Base-by-base conservation (phyloP, 2,329 filamentous ascomycete species). In the Huntiella abstrusa region DNA sequence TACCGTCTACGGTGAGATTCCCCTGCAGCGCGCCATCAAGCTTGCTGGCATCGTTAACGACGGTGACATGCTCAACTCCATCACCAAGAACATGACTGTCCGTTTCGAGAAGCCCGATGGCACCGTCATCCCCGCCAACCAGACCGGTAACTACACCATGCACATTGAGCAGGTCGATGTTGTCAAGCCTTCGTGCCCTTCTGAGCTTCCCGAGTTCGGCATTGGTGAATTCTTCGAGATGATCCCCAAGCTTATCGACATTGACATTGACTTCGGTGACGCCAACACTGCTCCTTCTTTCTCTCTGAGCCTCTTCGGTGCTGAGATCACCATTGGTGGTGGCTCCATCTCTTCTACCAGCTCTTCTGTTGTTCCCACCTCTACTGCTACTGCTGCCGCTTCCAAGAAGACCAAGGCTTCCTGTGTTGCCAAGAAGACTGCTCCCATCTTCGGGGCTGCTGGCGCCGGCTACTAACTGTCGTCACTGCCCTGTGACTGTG, bases 11-110 rank as follows among this genome's bases (percentile, higher is more conserved):
- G 61, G 59, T 19, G 55, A 54, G 17, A 55, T 62, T 34, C 61
- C 67, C 41, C 60, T 68, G 43, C 62, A 64, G 50, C 75, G 78
- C 53, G 81, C 81, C 7, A 80, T 86, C 59, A 77, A 81, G 55
- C 53, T 66, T 2, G 77, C 75, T 1, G 77, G 77, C 33, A 55
- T 49, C 5, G 16, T n/a, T n/a, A 38, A 16, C 38, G 19, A 17
- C 10, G 11, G 6, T 39, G 43, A 47, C 15, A 50, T 47, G 45
- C 32, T 47, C 4, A 19, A 32, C 7, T 12, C 36, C 7, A 43
- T 47, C 13, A 38, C 41, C 32, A 46, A 46, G 12, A 52, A 54
- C 3, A 51, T 64, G 13, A 50, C 57, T 41, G 54, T 63, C 17
- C 54, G 58, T 19, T 49, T 45, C 15, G 41, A 44, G 34, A 33